Percentiles rank a stretch among this genome's conserved stretches.
Evolutionary conservation across 352 stramenopile genomes (phyloP).

Genomic region (Phytophthora cactorum): DNA sequence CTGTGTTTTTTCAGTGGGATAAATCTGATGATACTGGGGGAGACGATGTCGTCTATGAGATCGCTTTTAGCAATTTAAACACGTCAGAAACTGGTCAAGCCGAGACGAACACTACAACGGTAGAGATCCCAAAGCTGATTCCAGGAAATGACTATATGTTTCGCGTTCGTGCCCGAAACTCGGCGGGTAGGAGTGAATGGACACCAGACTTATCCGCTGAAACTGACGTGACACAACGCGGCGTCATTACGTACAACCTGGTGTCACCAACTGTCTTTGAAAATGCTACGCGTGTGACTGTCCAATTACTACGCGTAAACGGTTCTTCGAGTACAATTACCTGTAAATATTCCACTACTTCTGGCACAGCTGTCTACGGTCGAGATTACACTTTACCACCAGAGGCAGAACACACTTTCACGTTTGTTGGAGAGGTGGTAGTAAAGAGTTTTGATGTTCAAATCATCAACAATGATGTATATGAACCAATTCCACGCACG

Average conservation of each 20-base stretch:
- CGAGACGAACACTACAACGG: neutral
- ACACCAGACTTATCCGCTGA: conserved; percentile 23
- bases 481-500: conserved; percentile 29
- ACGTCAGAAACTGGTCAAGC: neutral
- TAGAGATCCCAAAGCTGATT: conserved; percentile 35
- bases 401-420: conserved; percentile 24
- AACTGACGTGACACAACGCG: conserved; percentile 58
- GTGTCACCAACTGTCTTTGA: conserved; percentile 42
- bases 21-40: conserved; percentile 50
- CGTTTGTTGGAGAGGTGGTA: conserved; percentile 46
- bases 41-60: conserved; percentile 40
- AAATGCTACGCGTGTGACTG: conserved; percentile 37
- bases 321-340: conserved; percentile 51
- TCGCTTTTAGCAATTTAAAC: conserved; percentile 33
- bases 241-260: conserved; percentile 36
- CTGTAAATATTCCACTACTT: conserved; percentile 37
- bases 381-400: conserved; percentile 43
- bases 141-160: conserved; percentile 48
- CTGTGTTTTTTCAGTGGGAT: conserved; percentile 48
- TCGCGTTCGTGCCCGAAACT: conserved; percentile 44
- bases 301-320: conserved; percentile 54
- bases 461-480: conserved; percentile 53
- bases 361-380: conserved; percentile 33
- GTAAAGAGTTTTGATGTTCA: conserved; percentile 43
- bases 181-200: conserved; percentile 48